phyloP scores from a whole-genome alignment of 441 rosid species.

The Mallotus japonicus region DNA sequence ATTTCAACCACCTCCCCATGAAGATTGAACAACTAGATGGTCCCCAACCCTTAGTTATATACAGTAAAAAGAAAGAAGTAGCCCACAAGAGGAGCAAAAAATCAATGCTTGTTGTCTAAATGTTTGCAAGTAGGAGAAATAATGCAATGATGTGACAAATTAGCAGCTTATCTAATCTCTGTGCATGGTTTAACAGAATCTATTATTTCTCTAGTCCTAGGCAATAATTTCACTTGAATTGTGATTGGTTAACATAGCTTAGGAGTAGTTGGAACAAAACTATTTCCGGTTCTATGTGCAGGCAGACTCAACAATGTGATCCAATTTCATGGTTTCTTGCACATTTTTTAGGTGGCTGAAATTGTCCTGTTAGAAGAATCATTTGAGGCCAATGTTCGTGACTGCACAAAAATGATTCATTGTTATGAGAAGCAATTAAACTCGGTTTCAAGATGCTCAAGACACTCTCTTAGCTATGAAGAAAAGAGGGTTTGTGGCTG shows the following conservation, averaged over 20 bases:
- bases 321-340: slow-evolving; percentile 19
- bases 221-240: too few relatives aligned
- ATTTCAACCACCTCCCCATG: neutral
- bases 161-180: neutral
- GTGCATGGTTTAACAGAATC: neutral
- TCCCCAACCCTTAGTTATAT: neutral
- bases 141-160: neutral
- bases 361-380: slow-evolving; percentile 66
- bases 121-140: neutral
- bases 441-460: slow-evolving; percentile 61
- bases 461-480: slow-evolving; percentile 32
- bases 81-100: neutral
- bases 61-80: neutral
- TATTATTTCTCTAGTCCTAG: neutral
- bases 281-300: neutral
- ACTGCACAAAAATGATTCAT: slow-evolving; percentile 81
- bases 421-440: slow-evolving; percentile 61
- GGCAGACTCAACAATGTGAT: slow-evolving; percentile 1
- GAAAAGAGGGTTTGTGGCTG: slow-evolving; percentile 26
- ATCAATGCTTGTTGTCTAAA: slow-evolving; percentile 1
- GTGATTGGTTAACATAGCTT: neutral
- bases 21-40: neutral
- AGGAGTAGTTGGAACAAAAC: neutral
- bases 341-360: slow-evolving; percentile 52
- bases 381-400: slow-evolving; percentile 76